Evolutionary conservation across 2,329 filamentous ascomycete species (phyloP).

Genomic region (Capronia coronata): DNA sequence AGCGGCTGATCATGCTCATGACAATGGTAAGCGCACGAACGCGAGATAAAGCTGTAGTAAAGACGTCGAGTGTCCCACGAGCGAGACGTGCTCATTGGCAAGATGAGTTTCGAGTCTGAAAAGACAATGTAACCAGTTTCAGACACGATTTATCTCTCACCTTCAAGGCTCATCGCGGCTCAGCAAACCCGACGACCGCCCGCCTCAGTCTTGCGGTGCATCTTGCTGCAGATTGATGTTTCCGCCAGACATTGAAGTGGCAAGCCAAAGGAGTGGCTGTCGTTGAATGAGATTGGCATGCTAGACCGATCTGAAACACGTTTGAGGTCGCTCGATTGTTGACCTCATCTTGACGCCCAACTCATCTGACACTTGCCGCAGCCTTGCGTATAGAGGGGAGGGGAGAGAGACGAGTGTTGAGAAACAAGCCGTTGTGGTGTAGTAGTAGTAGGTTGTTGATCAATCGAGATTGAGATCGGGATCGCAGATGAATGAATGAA

Average conservation of each 20-base stretch:
- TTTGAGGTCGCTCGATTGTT: constrained; percentile 14
- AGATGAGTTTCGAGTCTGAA: constrained; percentile 16
- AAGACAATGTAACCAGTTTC: constrained; percentile 16
- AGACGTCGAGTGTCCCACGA: constrained; percentile 8
- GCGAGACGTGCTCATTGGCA: constrained; percentile 19
- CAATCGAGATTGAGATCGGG: not conserved
- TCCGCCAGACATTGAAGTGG: constrained; percentile 16
- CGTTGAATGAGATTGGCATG: constrained; percentile 6
- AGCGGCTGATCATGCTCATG: not conserved
- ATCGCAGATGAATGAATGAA: not conserved
- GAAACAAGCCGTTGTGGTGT: no score
- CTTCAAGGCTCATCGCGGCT: constrained; percentile 7
- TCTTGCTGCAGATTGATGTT: constrained; percentile 3
- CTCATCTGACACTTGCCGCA: constrained; percentile 3
- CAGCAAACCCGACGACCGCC: constrained; percentile 2
- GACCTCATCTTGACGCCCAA: constrained; percentile 9
- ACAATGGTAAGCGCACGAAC: constrained; percentile 16
- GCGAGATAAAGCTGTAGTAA: constrained; percentile 23
- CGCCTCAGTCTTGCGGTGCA: constrained; percentile 9
- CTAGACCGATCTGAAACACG: constrained; percentile 18
- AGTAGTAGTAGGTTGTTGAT: no score
- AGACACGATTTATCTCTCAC: constrained; percentile 4
- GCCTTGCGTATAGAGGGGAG: not conserved
- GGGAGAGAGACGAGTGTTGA: not conserved
- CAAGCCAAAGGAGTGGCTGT: constrained; percentile 23